Evolutionary conservation across 140 eudicot species (phyloP).

Genomic region (Cichorium intybus): DNA sequence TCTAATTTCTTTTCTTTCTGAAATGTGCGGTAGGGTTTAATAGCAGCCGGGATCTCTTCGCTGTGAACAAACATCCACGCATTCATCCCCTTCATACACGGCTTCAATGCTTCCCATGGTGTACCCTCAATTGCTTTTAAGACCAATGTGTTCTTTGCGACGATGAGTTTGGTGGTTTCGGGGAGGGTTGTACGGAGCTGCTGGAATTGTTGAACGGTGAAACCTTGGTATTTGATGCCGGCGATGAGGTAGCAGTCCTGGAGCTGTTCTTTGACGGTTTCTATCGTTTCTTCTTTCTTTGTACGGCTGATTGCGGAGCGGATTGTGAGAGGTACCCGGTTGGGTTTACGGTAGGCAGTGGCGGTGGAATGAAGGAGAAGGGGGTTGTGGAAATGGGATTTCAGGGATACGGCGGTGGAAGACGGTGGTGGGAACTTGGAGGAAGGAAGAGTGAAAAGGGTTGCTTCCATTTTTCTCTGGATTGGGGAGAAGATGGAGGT

Average conservation of each 20-base stretch:
- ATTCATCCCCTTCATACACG: slow-evolving; percentile 91
- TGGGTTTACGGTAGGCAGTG: slow-evolving; percentile 17
- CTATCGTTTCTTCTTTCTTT: slow-evolving; percentile 85
- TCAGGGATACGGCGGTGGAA: slow-evolving; percentile 31
- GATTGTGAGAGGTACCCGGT: slow-evolving; percentile 33
- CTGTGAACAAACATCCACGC: slow-evolving; percentile 81
- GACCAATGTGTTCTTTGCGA: slow-evolving; percentile 79
- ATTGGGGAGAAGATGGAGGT: slow-evolving; percentile 6
- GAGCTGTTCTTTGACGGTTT: slow-evolving; percentile 69
- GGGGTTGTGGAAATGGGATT: slow-evolving; percentile 56
- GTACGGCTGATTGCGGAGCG: slow-evolving; percentile 76
- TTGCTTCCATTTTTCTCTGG: slow-evolving; percentile 29
- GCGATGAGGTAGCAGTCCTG: slow-evolving; percentile 74
- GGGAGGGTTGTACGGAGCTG: slow-evolving; percentile 71
- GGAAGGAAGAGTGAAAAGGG: slow-evolving; percentile 22
- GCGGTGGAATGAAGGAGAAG: slow-evolving; percentile 29
- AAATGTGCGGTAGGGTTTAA: slow-evolving; percentile 73
- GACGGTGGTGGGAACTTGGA: slow-evolving; percentile 20
- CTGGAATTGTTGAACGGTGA: slow-evolving; percentile 77
- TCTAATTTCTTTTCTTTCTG: slow-evolving; percentile 83
- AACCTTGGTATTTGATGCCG: slow-evolving; percentile 72
- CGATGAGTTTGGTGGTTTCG: slow-evolving; percentile 51
- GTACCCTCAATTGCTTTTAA: slow-evolving; percentile 76
- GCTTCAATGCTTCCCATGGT: slow-evolving; percentile 66
- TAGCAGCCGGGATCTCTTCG: slow-evolving; percentile 82